Evolutionary conservation across 2,329 filamentous ascomycete genomes (phyloP).

Genomic region (Fusarium guadeloupense): DNA sequence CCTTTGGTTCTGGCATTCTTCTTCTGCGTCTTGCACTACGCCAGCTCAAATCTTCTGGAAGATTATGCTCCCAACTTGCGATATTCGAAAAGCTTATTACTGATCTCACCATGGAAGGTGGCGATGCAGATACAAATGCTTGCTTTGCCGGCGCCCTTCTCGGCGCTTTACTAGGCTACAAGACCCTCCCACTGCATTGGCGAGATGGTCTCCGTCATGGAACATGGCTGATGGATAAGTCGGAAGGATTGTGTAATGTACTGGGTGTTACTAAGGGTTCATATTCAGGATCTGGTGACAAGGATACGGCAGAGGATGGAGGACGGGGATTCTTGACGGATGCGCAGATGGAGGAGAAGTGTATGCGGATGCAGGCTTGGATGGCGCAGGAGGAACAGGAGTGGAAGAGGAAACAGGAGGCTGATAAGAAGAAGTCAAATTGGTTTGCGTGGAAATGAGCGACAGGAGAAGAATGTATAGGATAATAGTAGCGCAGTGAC

Average conservation of each 20-base stretch:
- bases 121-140: constrained; percentile 65
- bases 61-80: constrained; percentile 30
- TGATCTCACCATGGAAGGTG: constrained; percentile 60
- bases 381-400: constrained; percentile 45
- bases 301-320: constrained; percentile 54
- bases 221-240: constrained; percentile 57
- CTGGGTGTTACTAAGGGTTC: constrained; percentile 49
- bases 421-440: constrained; percentile 33
- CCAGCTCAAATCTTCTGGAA: constrained; percentile 31
- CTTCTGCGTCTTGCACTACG: constrained; percentile 56
- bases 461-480: not conserved
- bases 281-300: constrained; percentile 49
- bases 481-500: not conserved
- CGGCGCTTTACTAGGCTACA: constrained; percentile 59
- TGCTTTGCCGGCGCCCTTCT: constrained; percentile 61
- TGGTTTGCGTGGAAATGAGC: constrained; percentile 37
- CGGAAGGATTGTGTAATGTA: constrained; percentile 51
- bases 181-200: constrained; percentile 58
- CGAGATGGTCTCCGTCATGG: constrained; percentile 56
- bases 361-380: constrained; percentile 46
- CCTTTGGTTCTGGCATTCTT: constrained; percentile 58
- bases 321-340: constrained; percentile 51
- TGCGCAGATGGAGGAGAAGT: constrained; percentile 49
- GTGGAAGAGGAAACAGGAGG: constrained; percentile 39
- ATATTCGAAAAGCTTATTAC: constrained; percentile 60